Percentiles rank a stretch among this genome's conserved stretches.
These are phyloP conservation scores for Hypoxylon sp. DNA, from an alignment of 2,329 filamentous ascomycete genomes.

Conservation along the genomic window DNA sequence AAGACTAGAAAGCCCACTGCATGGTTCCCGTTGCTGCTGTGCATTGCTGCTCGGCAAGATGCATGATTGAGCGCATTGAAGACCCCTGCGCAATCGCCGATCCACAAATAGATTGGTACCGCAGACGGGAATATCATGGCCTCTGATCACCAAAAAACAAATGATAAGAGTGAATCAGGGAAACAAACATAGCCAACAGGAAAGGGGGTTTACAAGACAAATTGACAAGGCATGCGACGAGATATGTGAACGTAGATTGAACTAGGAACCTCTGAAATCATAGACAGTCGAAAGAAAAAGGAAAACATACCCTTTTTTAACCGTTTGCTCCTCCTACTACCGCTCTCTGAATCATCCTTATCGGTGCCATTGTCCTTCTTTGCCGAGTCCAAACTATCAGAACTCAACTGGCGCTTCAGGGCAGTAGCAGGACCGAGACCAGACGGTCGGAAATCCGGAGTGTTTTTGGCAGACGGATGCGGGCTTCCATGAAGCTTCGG, in stretches of 20 bases:
- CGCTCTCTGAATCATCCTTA: constrained; percentile 72
- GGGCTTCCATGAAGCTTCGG: constrained; percentile 73
- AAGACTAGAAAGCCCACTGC: constrained; percentile 12
- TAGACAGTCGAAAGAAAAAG: neutral
- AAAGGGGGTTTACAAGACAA: neutral
- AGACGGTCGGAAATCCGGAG: constrained; percentile 73
- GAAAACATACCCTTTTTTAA: constrained; percentile 81
- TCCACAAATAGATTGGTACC: constrained; percentile 25
- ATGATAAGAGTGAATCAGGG: neutral
- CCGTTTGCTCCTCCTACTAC: constrained; percentile 89
- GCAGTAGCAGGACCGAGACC: constrained; percentile 67
- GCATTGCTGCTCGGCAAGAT: constrained; percentile 31
- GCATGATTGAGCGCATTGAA: constrained; percentile 39
- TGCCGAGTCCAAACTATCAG: constrained; percentile 63
- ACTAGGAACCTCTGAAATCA: neutral
- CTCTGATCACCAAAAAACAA: neutral
- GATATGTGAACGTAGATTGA: neutral
- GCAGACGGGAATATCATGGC: constrained; percentile 15
- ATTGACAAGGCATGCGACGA: neutral
- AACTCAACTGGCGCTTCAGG: constrained; percentile 83
- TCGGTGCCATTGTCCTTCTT: constrained; percentile 63
- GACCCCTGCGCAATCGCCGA: constrained; percentile 28
- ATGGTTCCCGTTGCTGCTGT: constrained; percentile 27
- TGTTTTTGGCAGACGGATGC: constrained; percentile 72
- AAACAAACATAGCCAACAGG: neutral